phyloP scores from a whole-genome alignment of 805 yeast genomes.

The Saccharomycopsis guyanensis region DNA sequence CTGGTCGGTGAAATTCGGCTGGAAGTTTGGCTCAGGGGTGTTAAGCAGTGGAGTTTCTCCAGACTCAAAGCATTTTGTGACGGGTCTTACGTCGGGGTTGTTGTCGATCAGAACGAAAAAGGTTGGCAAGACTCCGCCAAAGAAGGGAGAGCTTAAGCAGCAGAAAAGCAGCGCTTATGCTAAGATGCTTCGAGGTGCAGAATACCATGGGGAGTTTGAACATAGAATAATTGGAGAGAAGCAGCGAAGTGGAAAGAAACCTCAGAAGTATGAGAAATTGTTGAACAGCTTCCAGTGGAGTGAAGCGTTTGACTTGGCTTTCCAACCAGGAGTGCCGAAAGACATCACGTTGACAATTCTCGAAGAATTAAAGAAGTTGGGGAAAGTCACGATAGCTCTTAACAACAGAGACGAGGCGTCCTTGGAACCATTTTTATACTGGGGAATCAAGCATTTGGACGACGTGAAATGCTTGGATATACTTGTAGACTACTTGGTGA shows the following conservation, averaged over 20 bases:
- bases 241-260: conserved; percentile 44
- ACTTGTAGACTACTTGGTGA: conserved; percentile 61
- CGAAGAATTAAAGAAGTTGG: conserved; percentile 80
- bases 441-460: conserved; percentile 72
- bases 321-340: conserved; percentile 66
- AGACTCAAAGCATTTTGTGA: conserved; percentile 75
- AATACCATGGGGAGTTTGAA: conserved; percentile 85
- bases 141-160: conserved; percentile 24
- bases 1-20: conserved; percentile 90
- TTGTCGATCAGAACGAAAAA: conserved; percentile 83
- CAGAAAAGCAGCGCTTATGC: conserved; percentile 57
- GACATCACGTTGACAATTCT: conserved; percentile 78
- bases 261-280: conserved; percentile 75
- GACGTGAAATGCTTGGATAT: conserved; percentile 66
- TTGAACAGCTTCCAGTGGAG: conserved; percentile 86
- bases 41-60: conserved; percentile 88
- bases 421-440: conserved; percentile 76
- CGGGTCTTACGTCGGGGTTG: conserved; percentile 86
- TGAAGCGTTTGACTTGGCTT: conserved; percentile 86
- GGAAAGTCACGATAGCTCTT: conserved; percentile 78
- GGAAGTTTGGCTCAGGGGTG: conserved; percentile 96
- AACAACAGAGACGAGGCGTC: conserved; percentile 78
- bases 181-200: conserved; percentile 84
- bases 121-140: conserved; percentile 49
- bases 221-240: conserved; percentile 51